A percentile compares a stretch with the other conserved stretches of the same genome.
Evolutionary conservation across 2,329 filamentous ascomycete genomes (phyloP).

Genomic region (Ophiostoma ips): DNA sequence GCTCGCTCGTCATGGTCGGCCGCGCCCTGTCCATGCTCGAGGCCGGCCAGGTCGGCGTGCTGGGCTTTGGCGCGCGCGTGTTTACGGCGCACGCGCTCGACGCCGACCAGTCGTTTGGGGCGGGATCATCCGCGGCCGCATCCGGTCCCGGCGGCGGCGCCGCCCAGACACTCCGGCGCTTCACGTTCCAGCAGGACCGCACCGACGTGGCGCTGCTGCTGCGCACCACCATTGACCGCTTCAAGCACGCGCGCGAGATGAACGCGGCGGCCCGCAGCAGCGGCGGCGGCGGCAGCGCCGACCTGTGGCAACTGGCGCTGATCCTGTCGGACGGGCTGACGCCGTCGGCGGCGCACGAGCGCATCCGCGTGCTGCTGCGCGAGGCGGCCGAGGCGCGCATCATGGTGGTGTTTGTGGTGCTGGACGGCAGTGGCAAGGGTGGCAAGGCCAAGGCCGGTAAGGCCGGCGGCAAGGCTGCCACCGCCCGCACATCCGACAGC

Average conservation of each 20-base stretch:
- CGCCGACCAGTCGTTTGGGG: constrained; percentile 51
- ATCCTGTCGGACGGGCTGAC: constrained; percentile 92
- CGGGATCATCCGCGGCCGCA: constrained; percentile 22
- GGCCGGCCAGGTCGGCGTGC: constrained; percentile 79
- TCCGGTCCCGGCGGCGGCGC: constrained; percentile 49
- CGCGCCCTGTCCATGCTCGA: constrained; percentile 84
- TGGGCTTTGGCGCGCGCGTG: constrained; percentile 76
- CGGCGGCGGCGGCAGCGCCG: constrained; percentile 38
- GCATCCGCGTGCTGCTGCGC: constrained; percentile 67
- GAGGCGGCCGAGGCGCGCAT: constrained; percentile 87
- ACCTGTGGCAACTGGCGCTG: constrained; percentile 90
- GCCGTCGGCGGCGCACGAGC: constrained; percentile 64
- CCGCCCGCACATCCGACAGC: constrained; percentile 33
- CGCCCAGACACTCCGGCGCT: constrained; percentile 69
- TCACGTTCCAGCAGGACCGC: constrained; percentile 71
- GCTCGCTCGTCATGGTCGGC: constrained; percentile 84
- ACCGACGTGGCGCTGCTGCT: constrained; percentile 78
- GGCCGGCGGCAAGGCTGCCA: constrained; percentile 17
- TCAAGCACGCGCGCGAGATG: constrained; percentile 56
- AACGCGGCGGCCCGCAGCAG: constrained; percentile 20
- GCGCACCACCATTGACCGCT: constrained; percentile 62
- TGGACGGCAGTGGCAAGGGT: constrained; percentile 43
- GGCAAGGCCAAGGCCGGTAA: constrained; percentile 20
- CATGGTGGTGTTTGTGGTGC: constrained; percentile 96
- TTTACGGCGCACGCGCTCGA: constrained; percentile 78